Base-by-base conservation (phyloP, 2,329 filamentous ascomycete species). In the Monosporascus sp. region DNA sequence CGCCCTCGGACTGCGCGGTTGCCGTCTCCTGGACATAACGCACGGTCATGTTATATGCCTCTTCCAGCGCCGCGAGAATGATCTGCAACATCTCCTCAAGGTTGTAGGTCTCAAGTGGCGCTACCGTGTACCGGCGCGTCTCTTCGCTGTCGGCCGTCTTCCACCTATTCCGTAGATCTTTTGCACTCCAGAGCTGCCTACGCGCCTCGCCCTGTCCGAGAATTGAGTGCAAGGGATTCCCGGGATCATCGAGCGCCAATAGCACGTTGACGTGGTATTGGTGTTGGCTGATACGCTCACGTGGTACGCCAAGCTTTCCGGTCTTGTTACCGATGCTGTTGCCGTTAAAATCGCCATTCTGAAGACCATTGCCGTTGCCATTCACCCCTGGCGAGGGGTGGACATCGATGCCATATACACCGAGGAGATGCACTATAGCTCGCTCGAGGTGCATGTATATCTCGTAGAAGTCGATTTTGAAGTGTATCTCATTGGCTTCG, bases 381-480 rank as follows among this genome's bases (percentile, higher is more conserved):
- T 55, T 36, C 24, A 31, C 20, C 26, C 20, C 51, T 27, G 34
- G 7, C 22, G 61, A 52, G 5, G 58, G 60, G 37, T 58, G 53
- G 0, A 90, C 73, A 0, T 67, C 65, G 5, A 88, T 75, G 7
- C 80, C 83, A 54, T 85, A 87, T 0, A 88, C 79, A 0, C 77
- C 77, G n/a, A 88, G 77, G 1, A 88, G 72, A 47, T 86, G 80
- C 1, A 88, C 84, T 7, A 90, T 74, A 0, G 85, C 86, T 31
- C 87, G 82, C 70, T 91, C 87, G 7, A 90, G 79, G 37, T 88
- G 77, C 50, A 83, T 82, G 71, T 90, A 90, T 67, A 86, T 90
- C 64, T 91, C 87, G 69, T 88, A 85, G 58, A 90, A 91, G 64
- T 90, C 87, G 7, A 90, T 77, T 67, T 90, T 90, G 74, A 90